Evolutionary conservation across 2,329 filamentous ascomycete genomes (phyloP).

Genomic region (Stenocarpella maydis): DNA sequence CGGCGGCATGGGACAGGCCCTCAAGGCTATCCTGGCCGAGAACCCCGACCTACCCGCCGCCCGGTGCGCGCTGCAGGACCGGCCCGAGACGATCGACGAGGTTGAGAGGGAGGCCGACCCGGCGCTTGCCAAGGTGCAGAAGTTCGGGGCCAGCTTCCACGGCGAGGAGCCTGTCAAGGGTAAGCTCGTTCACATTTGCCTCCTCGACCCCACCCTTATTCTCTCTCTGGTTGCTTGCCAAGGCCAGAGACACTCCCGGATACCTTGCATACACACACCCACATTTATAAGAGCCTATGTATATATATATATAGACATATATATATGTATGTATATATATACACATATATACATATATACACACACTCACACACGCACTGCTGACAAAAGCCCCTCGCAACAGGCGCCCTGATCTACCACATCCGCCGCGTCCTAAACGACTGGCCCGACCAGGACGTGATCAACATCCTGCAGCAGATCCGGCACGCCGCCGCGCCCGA

Average conservation of each 20-base stretch:
- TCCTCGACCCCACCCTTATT: rapidly evolving
- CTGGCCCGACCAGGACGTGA: constrained; percentile 40
- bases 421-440: constrained; percentile 43
- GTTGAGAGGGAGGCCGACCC: constrained; percentile 22
- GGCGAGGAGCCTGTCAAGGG: constrained; percentile 41
- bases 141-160: constrained; percentile 44
- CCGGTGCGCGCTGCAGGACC: constrained; percentile 40
- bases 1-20: constrained; percentile 37
- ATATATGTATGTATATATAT: too few species aligned
- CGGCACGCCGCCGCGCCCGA: constrained; percentile 37
- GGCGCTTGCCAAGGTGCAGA: constrained; percentile 34
- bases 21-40: constrained; percentile 34
- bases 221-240: background rate
- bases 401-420: constrained; percentile 42
- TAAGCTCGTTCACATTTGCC: constrained; percentile 24
- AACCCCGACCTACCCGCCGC: constrained; percentile 38
- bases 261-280: too few species aligned
- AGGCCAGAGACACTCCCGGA: background rate
- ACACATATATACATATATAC: background rate
- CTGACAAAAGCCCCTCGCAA: background rate
- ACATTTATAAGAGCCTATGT: too few species aligned
- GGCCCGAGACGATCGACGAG: constrained; percentile 34
- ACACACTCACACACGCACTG: background rate
- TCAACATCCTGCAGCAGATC: constrained; percentile 37
- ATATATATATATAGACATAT: too few species aligned